Percentiles rank a stretch among this genome's conserved stretches.
Evolutionary conservation across 2,329 filamentous ascomycete genomes (phyloP).

Genomic region (Didymellaceae sp.): DNA sequence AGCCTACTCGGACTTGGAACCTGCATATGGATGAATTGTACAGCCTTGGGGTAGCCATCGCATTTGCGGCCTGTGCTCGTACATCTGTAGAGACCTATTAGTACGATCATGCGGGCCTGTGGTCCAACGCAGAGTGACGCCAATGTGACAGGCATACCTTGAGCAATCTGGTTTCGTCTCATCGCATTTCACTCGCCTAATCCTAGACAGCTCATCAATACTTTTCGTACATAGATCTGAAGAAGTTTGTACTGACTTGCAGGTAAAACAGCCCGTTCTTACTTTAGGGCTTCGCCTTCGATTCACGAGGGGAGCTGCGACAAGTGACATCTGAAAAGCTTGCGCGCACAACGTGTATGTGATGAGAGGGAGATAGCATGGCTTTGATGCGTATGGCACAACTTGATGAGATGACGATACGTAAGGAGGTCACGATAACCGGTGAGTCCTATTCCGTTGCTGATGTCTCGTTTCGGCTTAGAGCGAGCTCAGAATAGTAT

Average conservation of each 20-base stretch:
- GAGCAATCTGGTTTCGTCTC: conserved; percentile 27
- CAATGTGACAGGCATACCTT: conserved; percentile 19
- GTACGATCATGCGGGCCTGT: no score
- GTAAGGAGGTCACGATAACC: no score
- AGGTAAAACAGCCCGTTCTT: conserved; percentile 34
- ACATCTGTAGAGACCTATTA: conserved; percentile 30
- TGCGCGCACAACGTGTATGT: not conserved
- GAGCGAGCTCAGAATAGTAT: not conserved
- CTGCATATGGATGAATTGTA: conserved; percentile 2
- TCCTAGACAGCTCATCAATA: conserved; percentile 9
- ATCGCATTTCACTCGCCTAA: conserved; percentile 33
- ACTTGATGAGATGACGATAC: not conserved
- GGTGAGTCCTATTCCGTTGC: not conserved
- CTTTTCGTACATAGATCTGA: not conserved
- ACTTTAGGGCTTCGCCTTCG: conserved; percentile 28
- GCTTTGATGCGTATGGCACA: not conserved
- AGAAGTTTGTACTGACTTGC: conserved; percentile 29
- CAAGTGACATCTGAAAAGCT: conserved; percentile 6
- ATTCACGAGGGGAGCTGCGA: conserved; percentile 5
- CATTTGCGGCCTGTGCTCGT: conserved; percentile 40
- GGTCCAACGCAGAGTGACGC: no score
- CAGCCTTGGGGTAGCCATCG: conserved; percentile 31
- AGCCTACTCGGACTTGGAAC: not conserved
- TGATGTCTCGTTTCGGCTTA: not conserved
- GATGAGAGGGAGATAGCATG: not conserved